Base-by-base conservation (phyloP, 495 filamentous ascomycete species). In the Hypoxylon lenormandii region DNA sequence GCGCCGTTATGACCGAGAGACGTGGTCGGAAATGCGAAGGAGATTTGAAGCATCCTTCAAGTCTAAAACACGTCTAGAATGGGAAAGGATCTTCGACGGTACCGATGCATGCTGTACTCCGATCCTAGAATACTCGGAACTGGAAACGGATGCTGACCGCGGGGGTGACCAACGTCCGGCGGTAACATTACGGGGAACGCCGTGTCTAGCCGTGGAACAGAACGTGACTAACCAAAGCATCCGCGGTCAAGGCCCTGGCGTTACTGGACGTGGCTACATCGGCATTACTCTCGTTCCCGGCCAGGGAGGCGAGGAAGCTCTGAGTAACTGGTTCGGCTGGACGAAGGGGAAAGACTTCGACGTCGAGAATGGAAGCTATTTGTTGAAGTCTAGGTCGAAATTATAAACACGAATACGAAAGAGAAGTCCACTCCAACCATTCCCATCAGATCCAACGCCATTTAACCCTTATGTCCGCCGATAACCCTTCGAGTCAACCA, bases 41-140 rank as follows among this genome's bases (percentile, higher is more conserved):
- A 61, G 85, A 2, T 91, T 96, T 73, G 83, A 85, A 28, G 72
- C 73, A 15, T 80, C 76, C 1, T 97, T 98, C 74, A 87, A 85
- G 77, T 79, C 83, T 55, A 96, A 90, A 78, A 92, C 90, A 10
- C 83, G 94, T 19, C 72, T 70, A 0, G 91, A 96, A 76, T 98
- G 94, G 94, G 94, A 96, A 77, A 69, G 54, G 5, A 77, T 96
- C 2, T 98, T 97, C 76, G 90, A 95, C 70, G 91, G 90, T 15
- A 94, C 88, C 0, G 94, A 98, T 82, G 93, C 94, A 7, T 98
- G 94, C 76, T 92, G 91, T 58, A 94, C 93, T 18, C 93, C 94
- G 1, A 91, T 98, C 2, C 77, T 96, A 51, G 88, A 87, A 43
- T 90, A 91, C 70, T 66, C 40, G 0, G 94, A 97, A 78, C 80